These are phyloP conservation scores for Aspergillus sp. DNA, from an alignment of 2,329 filamentous ascomycete genomes.

Conservation along the genomic window DNA sequence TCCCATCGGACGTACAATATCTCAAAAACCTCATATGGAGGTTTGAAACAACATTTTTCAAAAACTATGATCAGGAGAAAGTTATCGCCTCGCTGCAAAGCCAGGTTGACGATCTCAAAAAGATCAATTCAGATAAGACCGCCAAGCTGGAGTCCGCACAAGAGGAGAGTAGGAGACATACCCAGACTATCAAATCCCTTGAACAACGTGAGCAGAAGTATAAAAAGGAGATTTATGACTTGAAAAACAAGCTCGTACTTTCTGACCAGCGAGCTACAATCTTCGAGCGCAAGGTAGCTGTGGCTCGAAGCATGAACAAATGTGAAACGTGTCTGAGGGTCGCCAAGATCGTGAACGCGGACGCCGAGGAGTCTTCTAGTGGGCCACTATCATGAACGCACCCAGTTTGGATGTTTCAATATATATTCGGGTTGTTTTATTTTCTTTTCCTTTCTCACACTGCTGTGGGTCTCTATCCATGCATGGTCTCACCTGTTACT, in stretches of 20 bases:
- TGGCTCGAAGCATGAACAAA: neutral
- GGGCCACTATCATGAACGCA: no score
- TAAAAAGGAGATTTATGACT: neutral
- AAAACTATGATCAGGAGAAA: neutral
- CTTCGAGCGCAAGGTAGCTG: neutral
- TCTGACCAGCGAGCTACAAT: neutral
- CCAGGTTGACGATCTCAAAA: neutral
- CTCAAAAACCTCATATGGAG: neutral
- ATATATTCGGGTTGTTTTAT: no score
- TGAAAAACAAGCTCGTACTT: neutral
- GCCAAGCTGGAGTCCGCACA: neutral
- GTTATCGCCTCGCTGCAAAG: neutral
- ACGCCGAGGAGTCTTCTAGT: no score
- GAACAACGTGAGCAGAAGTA: neutral
- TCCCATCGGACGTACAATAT: neutral
- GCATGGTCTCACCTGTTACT: no score
- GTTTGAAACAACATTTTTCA: neutral
- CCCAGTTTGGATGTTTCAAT: no score
- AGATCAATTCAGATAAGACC: neutral
- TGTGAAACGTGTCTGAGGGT: neutral
- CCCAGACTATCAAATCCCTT: neutral
- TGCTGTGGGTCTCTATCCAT: no score
- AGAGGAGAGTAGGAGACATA: neutral
- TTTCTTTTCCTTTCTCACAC: no score
- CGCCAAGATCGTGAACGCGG: neutral